These are phyloP conservation scores for Ehretia macrophylla DNA, from an alignment of 257 asterid species.

Conservation along the genomic window DNA sequence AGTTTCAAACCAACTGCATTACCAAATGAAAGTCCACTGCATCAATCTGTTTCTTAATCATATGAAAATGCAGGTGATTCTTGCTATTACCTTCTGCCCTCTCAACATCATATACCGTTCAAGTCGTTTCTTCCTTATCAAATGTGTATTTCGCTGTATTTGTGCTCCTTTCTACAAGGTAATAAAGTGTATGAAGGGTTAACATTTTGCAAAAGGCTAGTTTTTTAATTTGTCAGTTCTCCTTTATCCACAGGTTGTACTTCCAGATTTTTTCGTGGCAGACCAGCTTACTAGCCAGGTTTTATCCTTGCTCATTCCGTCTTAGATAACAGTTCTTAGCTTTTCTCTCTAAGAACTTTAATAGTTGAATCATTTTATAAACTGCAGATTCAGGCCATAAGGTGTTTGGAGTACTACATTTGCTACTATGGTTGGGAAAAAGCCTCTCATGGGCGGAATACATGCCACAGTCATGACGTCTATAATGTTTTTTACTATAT, in stretches of 20 bases:
- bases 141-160: conserved; percentile 49
- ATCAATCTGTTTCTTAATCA: conserved; percentile 7
- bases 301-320: conserved; percentile 9
- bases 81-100: conserved; percentile 50
- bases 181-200: conserved; percentile 1
- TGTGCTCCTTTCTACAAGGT: conserved; percentile 84
- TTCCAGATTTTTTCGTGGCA: conserved; percentile 70
- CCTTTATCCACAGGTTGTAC: conserved; percentile 46
- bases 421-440: conserved; percentile 60
- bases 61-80: conserved; percentile 40
- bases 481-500: conserved; percentile 60
- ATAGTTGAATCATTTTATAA: not conserved
- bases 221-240: not conserved
- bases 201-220: not conserved
- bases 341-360: not conserved
- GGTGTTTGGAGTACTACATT: conserved; percentile 72
- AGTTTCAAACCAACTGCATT: conserved; percentile 8
- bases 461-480: conserved; percentile 40
- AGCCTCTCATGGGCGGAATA: conserved; percentile 28
- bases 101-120: conserved; percentile 61
- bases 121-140: conserved; percentile 62
- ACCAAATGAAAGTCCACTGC: conserved; percentile 1
- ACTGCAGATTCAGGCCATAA: conserved; percentile 68
- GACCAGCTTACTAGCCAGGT: conserved; percentile 91
- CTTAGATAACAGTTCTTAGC: not conserved